These are phyloP conservation scores for Dissophora ornata DNA, from an alignment of 192 early-diverging fungal genomes.

Conservation along the genomic window DNA sequence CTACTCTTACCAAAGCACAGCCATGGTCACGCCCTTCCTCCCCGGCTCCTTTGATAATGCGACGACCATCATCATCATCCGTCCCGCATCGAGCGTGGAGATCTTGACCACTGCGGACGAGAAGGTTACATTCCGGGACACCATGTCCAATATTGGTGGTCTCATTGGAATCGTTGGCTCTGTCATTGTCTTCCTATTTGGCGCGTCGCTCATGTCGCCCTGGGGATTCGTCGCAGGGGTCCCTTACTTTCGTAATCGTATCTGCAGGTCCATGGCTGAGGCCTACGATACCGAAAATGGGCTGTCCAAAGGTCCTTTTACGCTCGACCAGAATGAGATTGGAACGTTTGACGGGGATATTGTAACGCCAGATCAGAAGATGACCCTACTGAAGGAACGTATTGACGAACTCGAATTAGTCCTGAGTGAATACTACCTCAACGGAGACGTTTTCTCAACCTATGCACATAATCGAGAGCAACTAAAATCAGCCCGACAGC, in stretches of 20 bases:
- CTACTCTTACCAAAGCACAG: slow-evolving; percentile 12
- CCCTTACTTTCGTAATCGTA: slow-evolving; percentile 21
- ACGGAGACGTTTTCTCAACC: slow-evolving; percentile 13
- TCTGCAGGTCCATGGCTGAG: slow-evolving; percentile 12
- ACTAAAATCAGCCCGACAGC: background rate
- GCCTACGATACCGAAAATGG: slow-evolving; percentile 13
- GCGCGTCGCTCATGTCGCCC: slow-evolving; percentile 9
- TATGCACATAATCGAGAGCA: slow-evolving; percentile 13
- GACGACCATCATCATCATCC: slow-evolving; percentile 24
- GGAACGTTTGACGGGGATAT: slow-evolving; percentile 19
- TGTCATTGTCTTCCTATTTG: slow-evolving; percentile 27
- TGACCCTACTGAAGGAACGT: slow-evolving; percentile 22
- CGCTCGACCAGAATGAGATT: background rate
- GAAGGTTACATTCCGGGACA: slow-evolving; percentile 14
- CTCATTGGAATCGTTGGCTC: slow-evolving; percentile 10
- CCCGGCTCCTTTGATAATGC: background rate
- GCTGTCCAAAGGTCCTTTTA: slow-evolving; percentile 30
- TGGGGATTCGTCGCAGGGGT: slow-evolving; percentile 24
- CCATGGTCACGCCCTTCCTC: slow-evolving; percentile 8
- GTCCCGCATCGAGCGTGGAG: background rate
- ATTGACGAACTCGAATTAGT: slow-evolving; percentile 39
- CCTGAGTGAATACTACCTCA: slow-evolving; percentile 28
- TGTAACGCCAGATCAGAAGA: background rate
- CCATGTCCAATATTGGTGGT: slow-evolving; percentile 38
- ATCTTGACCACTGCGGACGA: background rate